Conservation (phyloP, 768 basidiomycete genomes). For the Sarcodon sp. region DNA sequence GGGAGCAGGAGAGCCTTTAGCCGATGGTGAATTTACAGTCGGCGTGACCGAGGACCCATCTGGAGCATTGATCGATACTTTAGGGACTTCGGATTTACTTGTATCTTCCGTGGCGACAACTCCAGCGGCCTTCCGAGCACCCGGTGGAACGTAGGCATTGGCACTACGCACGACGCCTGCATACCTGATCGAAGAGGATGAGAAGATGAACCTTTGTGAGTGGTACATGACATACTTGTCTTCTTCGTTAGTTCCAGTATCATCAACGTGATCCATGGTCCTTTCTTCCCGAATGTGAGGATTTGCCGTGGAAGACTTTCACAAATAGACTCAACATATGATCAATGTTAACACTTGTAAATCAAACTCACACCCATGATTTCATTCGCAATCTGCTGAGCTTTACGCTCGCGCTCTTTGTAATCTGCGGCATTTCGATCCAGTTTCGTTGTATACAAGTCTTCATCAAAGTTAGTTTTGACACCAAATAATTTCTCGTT, state of each 20-base stretch:
- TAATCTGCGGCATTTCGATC: conserved; percentile 77
- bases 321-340: not conserved
- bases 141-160: conserved; percentile 91
- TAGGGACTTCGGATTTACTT: conserved; percentile 42
- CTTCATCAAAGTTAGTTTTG: conserved; percentile 85
- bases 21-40: conserved; percentile 29
- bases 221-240: conserved; percentile 61
- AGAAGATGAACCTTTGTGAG: conserved; percentile 8
- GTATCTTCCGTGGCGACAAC: conserved; percentile 15
- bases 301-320: conserved; percentile 53
- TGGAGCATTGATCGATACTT: conserved; percentile 67
- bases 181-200: conserved; percentile 42
- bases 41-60: conserved; percentile 51
- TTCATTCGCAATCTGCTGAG: conserved; percentile 81
- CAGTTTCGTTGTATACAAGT: conserved; percentile 87
- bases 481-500: conserved; percentile 93
- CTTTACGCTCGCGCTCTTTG: conserved; percentile 79
- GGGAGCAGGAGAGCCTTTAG: conserved; percentile 7
- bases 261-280: conserved; percentile 41
- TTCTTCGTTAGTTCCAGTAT: conserved; percentile 80
- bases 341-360: not conserved
- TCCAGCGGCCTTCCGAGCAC: conserved; percentile 47
- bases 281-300: conserved; percentile 89
- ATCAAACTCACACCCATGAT: conserved; percentile 61
- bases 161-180: conserved; percentile 82